Base-by-base conservation (phyloP, 371 early-diverging fungal species). In the Actinomortierella wolfii region DNA sequence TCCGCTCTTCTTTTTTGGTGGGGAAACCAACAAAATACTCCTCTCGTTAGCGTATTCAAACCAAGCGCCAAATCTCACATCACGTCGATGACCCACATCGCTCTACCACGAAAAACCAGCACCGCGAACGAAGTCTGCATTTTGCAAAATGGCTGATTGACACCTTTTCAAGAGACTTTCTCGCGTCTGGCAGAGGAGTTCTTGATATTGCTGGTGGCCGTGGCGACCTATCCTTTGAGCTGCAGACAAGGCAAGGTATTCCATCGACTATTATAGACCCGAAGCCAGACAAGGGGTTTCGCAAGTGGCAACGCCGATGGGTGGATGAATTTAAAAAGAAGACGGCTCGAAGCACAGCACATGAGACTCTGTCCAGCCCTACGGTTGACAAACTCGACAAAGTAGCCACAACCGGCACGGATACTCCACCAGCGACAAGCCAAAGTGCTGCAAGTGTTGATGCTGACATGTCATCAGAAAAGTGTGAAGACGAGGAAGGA, bases 171-270 rank as follows among this genome's bases (percentile, higher is more conserved):
- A 68, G 51, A 13, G 60, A 57, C 0, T 59, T 61, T 39, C n/a
- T 77, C 28, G 60, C 50, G 39, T 56, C 49, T 13, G 77, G 65
- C 49, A 40, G 57, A 0, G 76, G 68, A 9, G 79, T 83, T 1
- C 61, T 86, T 34, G 86, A 86, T 47, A 71, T 86, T 25, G 86
- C 85, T 1, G 86, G 84, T n/a, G 86, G 86, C 11, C 78, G 83
- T 59, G 86, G 85, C 3, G 85, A 86, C 40, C 54, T 86, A 5
- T 70, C 81, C 2, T 80, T 83, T 80, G 81, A 84, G 28, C 57
- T 84, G 21, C 69, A 65, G 24, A 77, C 77, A 8, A 68, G 81
- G 9, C 80, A 79, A 39, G 84, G 78, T 1, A 76, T 84, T n/a
- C 76, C 71, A 7, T 68, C 80, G 2, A 77, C 77, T 1, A 78